Base-by-base conservation (phyloP, 441 rosid species). In the Geranium incanum region DNA sequence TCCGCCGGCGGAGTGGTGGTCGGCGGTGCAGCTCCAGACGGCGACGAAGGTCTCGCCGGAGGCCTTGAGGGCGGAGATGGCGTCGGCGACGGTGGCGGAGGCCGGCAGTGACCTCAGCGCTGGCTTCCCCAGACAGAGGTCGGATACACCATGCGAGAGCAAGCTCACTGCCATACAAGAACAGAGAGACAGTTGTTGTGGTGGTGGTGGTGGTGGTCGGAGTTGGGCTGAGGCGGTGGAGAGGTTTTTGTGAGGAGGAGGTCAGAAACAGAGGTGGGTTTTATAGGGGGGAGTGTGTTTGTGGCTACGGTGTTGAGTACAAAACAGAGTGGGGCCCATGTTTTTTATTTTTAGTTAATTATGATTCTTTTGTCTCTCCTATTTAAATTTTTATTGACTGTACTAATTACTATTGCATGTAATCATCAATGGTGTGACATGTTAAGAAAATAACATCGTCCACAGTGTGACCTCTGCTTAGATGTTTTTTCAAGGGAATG, bases 51-150 rank as follows among this genome's bases (percentile, higher is more conserved):
- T 69, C 45, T 85, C 87, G 6, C 73, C 82, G 45, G 57, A 82
- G 68, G 79, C 77, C 55, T 81, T 78, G 12, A 89, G 84, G 18
- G 81, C 81, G 41, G 84, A 71, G 36, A 88, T 52, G 6, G 91
- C 89, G 69, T 85, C 91, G 23, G 74, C 86, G 55, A 89, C 88
- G 70, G 92, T 83, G 68, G 89, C 77, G 36, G 87, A 76, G 36
- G 72, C 76, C 18, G 87, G 72, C 36, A 89, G 83, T 67, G 85
- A 80, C 78, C 86, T 79, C 76, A 89, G 74, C 60, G 89, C 77
- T 3, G 93, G 96, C 81, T 86, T 89, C 39, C 93, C 93, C 21
- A 89, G 85, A 83, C 93, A 89, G 33, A 89, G 79, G 66, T 86
- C 93, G 23, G 96, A 85, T 8, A 89, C 81, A 68, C 81, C 84